phyloP scores from a whole-genome alignment of 2,329 filamentous ascomycete species.

The Domatiomyces globalis region DNA sequence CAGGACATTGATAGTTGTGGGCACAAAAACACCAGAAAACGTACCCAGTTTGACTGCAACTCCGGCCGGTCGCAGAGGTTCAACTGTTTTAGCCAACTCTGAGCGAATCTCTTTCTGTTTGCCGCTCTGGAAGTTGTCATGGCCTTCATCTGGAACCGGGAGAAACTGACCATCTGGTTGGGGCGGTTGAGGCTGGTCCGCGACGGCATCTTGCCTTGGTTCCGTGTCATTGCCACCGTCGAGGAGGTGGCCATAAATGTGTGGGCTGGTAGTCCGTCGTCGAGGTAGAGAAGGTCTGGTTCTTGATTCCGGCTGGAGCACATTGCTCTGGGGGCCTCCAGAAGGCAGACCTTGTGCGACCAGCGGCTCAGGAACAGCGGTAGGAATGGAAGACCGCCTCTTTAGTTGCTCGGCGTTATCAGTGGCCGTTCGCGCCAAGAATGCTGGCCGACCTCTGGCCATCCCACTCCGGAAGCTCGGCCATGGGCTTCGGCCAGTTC shows the following conservation, averaged over 20 bases:
- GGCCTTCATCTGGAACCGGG: not conserved
- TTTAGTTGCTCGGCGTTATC: conserved; percentile 33
- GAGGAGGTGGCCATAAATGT: not conserved
- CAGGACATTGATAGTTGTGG: conserved; percentile 75
- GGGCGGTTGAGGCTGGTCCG: not conserved
- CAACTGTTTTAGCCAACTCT: not conserved
- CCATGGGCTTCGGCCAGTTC: conserved; percentile 10
- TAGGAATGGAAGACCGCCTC: conserved; percentile 23
- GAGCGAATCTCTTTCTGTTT: not conserved
- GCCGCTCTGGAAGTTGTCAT: not conserved
- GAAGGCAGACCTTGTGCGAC: conserved; percentile 2
- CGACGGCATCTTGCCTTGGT: not conserved
- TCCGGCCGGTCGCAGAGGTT: conserved; percentile 1
- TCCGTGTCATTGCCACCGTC: not conserved
- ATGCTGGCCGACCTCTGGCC: conserved; percentile 26
- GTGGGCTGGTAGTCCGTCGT: not conserved
- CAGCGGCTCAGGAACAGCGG: conserved; percentile 1
- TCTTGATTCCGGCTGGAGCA: not conserved
- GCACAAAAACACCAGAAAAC: conserved; percentile 70
- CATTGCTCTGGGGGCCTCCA: not conserved
- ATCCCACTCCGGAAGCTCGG: conserved; percentile 12
- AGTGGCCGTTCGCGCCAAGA: conserved; percentile 31
- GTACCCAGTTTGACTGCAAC: conserved; percentile 54
- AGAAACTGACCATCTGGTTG: not conserved
- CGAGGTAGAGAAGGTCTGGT: not conserved